Evolutionary conservation across 1,284 basidiomycete species (phyloP).

Genomic region (Pascua sp.): DNA sequence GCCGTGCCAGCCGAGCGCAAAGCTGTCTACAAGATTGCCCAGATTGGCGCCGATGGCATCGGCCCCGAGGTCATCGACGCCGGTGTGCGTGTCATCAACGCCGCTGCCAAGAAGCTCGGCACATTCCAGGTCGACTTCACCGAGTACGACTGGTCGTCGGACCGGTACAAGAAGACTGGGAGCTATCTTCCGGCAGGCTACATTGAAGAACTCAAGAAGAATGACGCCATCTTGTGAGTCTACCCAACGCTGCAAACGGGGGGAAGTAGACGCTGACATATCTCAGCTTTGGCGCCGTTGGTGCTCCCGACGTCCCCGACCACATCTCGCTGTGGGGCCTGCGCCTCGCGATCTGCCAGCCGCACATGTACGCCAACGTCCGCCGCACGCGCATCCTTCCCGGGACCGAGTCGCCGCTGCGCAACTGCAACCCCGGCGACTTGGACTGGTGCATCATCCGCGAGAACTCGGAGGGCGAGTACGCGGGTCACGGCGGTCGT

Average conservation of each 20-base stretch:
- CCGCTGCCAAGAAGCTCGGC: conserved; percentile 31
- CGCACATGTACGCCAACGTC: conserved; percentile 59
- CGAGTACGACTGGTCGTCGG: conserved; percentile 47
- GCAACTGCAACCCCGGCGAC: conserved; percentile 36
- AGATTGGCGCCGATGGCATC: conserved; percentile 58
- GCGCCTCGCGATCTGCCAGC: conserved; percentile 42
- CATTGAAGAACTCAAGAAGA: no score
- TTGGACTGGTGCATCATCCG: conserved; percentile 57
- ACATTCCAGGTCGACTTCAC: conserved; percentile 46
- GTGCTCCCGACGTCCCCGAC: no score
- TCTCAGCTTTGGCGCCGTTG: no score
- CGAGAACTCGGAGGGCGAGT: conserved; percentile 43
- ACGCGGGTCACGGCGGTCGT: no score
- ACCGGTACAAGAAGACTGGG: background rate
- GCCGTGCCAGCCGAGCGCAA: no score
- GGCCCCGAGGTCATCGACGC: conserved; percentile 55
- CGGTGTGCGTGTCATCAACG: conserved; percentile 46
- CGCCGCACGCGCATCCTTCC: conserved; percentile 56
- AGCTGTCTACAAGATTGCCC: conserved; percentile 47
- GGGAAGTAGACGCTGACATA: no score
- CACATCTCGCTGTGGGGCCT: no score
- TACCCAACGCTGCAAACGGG: no score
- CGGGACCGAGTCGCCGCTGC: conserved; percentile 55
- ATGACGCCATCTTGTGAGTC: no score
- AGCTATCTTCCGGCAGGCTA: no score